These are phyloP conservation scores for Fusarium sp. DNA, from an alignment of 2,329 filamentous ascomycete species.

Conservation along the genomic window DNA sequence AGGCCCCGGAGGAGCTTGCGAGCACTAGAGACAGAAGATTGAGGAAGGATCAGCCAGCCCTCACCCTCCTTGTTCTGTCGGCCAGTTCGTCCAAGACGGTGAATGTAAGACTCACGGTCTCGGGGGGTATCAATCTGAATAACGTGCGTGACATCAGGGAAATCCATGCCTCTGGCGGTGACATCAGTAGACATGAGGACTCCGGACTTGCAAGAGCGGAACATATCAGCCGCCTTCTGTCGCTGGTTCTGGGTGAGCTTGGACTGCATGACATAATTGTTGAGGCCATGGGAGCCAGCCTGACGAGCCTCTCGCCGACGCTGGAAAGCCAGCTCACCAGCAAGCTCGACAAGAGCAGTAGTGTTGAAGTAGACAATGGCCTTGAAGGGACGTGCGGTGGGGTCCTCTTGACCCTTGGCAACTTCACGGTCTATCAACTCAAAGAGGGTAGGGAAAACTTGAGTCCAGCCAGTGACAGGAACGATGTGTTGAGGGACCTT, in stretches of 20 bases:
- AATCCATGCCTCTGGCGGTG: conserved; percentile 85
- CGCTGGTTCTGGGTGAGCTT: conserved; percentile 76
- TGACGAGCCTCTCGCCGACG: conserved; percentile 52
- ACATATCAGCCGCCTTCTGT: conserved; percentile 75
- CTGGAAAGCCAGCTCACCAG: conserved; percentile 63
- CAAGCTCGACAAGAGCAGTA: conserved; percentile 76
- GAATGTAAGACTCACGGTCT: conserved; percentile 78
- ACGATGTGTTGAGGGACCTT: conserved; percentile 84
- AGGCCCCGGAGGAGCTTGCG: conserved; percentile 66
- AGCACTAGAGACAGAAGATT: conserved; percentile 62
- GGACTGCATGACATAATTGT: conserved; percentile 72
- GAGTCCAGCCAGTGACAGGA: conserved; percentile 74
- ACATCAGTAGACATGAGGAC: conserved; percentile 83
- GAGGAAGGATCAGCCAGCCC: conserved; percentile 73
- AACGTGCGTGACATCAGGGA: conserved; percentile 82
- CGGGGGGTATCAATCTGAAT: conserved; percentile 75
- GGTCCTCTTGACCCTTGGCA: conserved; percentile 55
- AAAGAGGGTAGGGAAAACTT: conserved; percentile 78
- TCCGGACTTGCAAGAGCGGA: conserved; percentile 71
- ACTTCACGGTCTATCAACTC: conserved; percentile 76
- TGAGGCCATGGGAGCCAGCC: conserved; percentile 56
- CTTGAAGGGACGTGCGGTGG: conserved; percentile 77
- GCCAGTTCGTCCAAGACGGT: conserved; percentile 80
- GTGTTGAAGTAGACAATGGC: conserved; percentile 93
- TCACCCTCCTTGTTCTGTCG: conserved; percentile 79